phyloP scores from a whole-genome alignment of 352 stramenopile species.

The Pythium graminicola region DNA sequence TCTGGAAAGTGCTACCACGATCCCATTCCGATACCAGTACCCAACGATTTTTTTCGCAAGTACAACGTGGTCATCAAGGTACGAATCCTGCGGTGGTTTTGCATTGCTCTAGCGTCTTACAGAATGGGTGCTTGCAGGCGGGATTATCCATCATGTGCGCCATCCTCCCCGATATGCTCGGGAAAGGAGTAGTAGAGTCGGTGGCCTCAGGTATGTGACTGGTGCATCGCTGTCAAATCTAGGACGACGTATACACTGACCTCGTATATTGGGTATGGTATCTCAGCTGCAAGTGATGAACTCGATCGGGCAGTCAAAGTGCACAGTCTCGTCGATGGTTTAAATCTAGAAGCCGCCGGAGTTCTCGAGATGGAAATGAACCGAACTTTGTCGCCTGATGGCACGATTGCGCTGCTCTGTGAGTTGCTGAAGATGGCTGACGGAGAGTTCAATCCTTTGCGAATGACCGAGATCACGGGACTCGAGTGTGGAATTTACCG shows the following conservation, averaged over 20 bases:
- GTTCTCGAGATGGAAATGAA: neutral
- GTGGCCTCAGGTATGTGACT: neutral
- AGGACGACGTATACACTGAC: neutral
- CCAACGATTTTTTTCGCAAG: neutral
- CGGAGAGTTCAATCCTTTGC: slow-evolving; percentile 10
- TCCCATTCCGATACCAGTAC: neutral
- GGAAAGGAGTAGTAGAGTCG: slow-evolving; percentile 2
- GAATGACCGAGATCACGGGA: slow-evolving; percentile 17
- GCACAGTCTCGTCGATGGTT: neutral
- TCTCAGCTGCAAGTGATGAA: neutral
- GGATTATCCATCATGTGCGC: neutral
- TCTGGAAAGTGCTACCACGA: neutral
- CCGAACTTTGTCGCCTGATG: neutral
- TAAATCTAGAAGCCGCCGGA: neutral
- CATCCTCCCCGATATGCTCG: neutral
- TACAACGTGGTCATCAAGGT: neutral
- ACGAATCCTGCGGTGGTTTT: neutral
- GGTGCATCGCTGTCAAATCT: neutral
- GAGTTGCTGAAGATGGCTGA: slow-evolving; percentile 13
- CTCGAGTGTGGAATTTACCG: slow-evolving; percentile 18
- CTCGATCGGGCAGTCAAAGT: neutral
- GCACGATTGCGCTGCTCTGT: slow-evolving; percentile 7
- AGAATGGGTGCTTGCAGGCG: no score
- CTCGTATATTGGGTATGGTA: neutral
- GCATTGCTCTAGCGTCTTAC: no score